phyloP scores from a whole-genome alignment of 2,329 filamentous ascomycete species.

The Ascocoryne sarcoides region DNA sequence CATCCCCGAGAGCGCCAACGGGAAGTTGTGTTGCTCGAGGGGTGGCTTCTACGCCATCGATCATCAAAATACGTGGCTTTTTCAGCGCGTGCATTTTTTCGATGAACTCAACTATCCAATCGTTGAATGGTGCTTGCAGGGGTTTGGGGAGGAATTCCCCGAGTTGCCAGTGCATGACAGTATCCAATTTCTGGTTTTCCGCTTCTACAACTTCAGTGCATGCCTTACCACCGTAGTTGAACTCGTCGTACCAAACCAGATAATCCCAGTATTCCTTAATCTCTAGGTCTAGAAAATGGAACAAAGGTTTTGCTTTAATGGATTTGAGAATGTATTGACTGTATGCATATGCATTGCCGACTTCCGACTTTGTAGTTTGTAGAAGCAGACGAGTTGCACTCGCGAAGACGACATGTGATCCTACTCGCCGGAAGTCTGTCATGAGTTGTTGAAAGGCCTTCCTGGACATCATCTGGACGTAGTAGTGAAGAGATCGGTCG shows the following conservation, averaged over 20 bases:
- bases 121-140: conserved; percentile 76
- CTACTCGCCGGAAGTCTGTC: conserved; percentile 90
- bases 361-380: conserved; percentile 93
- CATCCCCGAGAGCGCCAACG: conserved; percentile 46
- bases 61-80: conserved; percentile 40
- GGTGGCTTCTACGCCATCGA: conserved; percentile 40
- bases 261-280: conserved; percentile 99
- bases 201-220: conserved; percentile 69
- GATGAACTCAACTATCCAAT: conserved; percentile 93
- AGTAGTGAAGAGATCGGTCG: conserved; percentile 88
- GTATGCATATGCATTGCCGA: conserved; percentile 94
- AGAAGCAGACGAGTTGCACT: conserved; percentile 81
- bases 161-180: conserved; percentile 98
- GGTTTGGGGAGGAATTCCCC: conserved; percentile 75
- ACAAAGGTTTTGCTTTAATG: conserved; percentile 88
- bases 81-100: conserved; percentile 88
- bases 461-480: conserved; percentile 96
- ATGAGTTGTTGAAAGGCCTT: conserved; percentile 97
- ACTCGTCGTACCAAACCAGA: conserved; percentile 96
- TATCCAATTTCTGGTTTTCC: conserved; percentile 75
- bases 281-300: conserved; percentile 93
- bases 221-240: conserved; percentile 95
- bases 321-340: conserved; percentile 97
- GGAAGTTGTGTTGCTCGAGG: conserved; percentile 51
- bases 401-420: conserved; percentile 92